Evolutionary conservation across 139 green algal species (phyloP).

Genomic region (Tetradesmus obliquus): DNA sequence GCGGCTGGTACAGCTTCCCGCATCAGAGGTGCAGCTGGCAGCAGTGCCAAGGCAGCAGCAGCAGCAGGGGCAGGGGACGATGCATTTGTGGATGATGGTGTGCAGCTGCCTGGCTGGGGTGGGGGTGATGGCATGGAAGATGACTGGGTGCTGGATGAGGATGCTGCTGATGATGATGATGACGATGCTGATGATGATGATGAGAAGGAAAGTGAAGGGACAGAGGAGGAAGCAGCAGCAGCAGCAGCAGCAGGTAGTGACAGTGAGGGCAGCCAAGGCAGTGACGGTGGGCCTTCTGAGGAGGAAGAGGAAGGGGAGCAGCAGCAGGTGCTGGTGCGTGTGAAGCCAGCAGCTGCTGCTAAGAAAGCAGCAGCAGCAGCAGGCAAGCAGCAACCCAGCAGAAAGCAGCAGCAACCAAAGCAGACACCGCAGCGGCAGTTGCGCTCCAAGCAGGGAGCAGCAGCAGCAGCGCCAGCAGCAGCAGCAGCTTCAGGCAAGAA

Average conservation of each 20-base stretch:
- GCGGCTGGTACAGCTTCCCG: not conserved
- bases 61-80: slow-evolving; percentile 18
- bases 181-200: not conserved
- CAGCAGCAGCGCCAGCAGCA: not conserved
- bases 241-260: slow-evolving; percentile 8
- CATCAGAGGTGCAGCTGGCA: not conserved
- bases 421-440: not conserved
- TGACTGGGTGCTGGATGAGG: not conserved
- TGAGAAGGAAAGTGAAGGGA: slow-evolving; percentile 8
- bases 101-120: slow-evolving; percentile 15
- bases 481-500: not conserved
- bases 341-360: not conserved
- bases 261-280: slow-evolving; percentile 18
- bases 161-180: not conserved
- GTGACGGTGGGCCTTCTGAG: not conserved
- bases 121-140: slow-evolving; percentile 49
- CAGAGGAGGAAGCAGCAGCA: slow-evolving; percentile 6
- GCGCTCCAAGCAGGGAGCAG: not conserved
- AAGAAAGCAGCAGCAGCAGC: slow-evolving; percentile 51
- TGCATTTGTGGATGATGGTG: slow-evolving; percentile 24
- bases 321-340: slow-evolving; percentile 53
- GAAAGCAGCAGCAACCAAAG: not conserved
- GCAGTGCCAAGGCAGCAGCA: not conserved
- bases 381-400: slow-evolving; percentile 12
- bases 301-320: not conserved